These are phyloP conservation scores for Coemansia sp. DNA, from an alignment of 192 early-diverging fungal genomes.

Conservation along the genomic window DNA sequence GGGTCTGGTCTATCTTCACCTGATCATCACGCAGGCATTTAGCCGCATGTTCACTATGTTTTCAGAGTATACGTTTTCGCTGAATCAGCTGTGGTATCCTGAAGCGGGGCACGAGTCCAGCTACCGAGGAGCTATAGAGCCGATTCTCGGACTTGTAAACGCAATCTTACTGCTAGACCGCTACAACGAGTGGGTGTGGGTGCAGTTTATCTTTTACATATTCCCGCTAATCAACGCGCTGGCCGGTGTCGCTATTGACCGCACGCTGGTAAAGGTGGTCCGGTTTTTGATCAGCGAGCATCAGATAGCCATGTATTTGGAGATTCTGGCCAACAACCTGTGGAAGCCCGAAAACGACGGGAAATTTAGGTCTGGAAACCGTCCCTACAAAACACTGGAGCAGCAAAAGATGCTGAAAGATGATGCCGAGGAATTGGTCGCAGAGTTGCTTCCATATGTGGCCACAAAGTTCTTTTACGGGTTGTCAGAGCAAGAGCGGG, in stretches of 20 bases:
- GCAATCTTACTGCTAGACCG: conserved; percentile 34
- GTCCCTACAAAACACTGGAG: conserved; percentile 51
- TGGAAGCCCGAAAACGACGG: conserved; percentile 49
- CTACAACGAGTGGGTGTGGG: conserved; percentile 54
- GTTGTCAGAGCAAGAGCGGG: conserved; percentile 27
- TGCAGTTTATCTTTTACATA: conserved; percentile 52
- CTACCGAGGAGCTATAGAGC: conserved; percentile 47
- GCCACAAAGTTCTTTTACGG: conserved; percentile 49
- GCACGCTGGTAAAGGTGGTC: conserved; percentile 45
- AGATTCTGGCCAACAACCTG: conserved; percentile 28
- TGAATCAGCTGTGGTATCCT: conserved; percentile 51
- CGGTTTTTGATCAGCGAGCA: conserved; percentile 42
- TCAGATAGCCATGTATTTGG: conserved; percentile 38
- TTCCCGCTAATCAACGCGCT: conserved; percentile 50
- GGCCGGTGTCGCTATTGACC: conserved; percentile 46
- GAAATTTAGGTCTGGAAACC: conserved; percentile 28
- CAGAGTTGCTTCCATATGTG: conserved; percentile 47
- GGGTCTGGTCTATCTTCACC: conserved; percentile 45
- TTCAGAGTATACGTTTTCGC: conserved; percentile 54
- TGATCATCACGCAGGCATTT: conserved; percentile 48
- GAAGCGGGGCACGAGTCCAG: conserved; percentile 22
- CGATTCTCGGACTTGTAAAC: conserved; percentile 32
- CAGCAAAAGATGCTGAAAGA: conserved; percentile 41
- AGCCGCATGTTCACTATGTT: conserved; percentile 45
- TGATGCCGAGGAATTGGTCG: conserved; percentile 43